phyloP scores from a whole-genome alignment of 768 basidiomycete genomes.

The Harrya chromipes region DNA sequence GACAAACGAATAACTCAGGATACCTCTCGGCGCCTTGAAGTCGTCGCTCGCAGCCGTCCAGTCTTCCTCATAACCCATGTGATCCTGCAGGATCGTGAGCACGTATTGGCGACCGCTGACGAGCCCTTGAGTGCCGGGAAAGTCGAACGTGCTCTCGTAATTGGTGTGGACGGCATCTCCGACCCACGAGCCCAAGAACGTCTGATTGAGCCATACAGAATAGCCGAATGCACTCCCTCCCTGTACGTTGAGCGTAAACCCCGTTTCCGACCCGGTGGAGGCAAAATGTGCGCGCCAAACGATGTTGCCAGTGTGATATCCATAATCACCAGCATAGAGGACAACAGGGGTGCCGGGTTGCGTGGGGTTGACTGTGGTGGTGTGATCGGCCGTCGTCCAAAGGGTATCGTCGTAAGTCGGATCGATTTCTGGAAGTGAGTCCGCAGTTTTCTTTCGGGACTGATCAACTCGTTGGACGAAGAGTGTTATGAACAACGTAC shows the following conservation, averaged over 20 bases:
- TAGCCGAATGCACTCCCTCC: conserved; percentile 50
- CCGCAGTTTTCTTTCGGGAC: conserved; percentile 18
- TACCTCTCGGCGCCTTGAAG: conserved; percentile 49
- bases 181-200: conserved; percentile 43
- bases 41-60: conserved; percentile 40
- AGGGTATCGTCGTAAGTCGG: conserved; percentile 38
- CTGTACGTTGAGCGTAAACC: conserved; percentile 37
- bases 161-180: conserved; percentile 16
- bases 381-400: conserved; percentile 44
- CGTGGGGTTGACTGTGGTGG: conserved; percentile 41
- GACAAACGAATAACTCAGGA: conserved; percentile 44
- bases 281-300: conserved; percentile 52
- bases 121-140: conserved; percentile 2
- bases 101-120: conserved; percentile 35
- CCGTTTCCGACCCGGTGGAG: conserved; percentile 44
- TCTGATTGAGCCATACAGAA: conserved; percentile 47
- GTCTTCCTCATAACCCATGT: conserved; percentile 52
- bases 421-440: conserved; percentile 37
- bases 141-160: conserved; percentile 16
- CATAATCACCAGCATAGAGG: conserved; percentile 49
- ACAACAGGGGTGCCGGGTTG: conserved; percentile 38
- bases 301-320: conserved; percentile 50
- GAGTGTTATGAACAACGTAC: neutral
- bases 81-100: conserved; percentile 51
- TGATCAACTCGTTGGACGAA: conserved; percentile 1